These are phyloP conservation scores for Didymella glomerata DNA, from an alignment of 2,329 filamentous ascomycete species.

Conservation along the genomic window DNA sequence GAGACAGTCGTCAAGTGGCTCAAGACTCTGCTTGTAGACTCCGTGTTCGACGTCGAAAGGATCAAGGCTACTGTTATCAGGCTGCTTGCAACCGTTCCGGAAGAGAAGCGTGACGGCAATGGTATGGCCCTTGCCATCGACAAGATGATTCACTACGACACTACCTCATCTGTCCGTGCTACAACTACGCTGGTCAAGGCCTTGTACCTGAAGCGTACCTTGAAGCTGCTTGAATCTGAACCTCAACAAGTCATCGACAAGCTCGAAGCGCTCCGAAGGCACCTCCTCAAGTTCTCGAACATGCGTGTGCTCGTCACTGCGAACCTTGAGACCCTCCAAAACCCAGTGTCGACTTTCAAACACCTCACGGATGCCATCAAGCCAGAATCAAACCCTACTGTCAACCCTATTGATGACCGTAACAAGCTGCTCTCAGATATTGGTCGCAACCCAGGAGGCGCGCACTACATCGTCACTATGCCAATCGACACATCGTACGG, in stretches of 20 bases:
- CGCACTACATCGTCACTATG: conserved; percentile 86
- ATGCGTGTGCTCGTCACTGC: conserved; percentile 85
- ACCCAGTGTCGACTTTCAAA: conserved; percentile 84
- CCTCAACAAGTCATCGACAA: conserved; percentile 77
- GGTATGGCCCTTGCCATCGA: conserved; percentile 70
- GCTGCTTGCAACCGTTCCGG: conserved; percentile 88
- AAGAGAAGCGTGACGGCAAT: conserved; percentile 86
- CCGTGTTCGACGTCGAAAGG: conserved; percentile 79
- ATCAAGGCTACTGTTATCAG: conserved; percentile 74
- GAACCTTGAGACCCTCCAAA: conserved; percentile 75
- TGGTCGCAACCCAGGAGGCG: conserved; percentile 76
- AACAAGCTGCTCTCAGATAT: conserved; percentile 76
- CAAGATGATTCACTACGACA: conserved; percentile 81
- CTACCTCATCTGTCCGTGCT: conserved; percentile 77
- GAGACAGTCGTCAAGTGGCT: conserved; percentile 82
- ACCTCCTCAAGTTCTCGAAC: conserved; percentile 84
- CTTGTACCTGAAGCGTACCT: conserved; percentile 84
- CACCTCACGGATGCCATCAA: conserved; percentile 60
- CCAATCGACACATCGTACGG: conserved; percentile 92
- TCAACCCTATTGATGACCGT: conserved; percentile 75
- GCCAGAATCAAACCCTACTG: conserved; percentile 59
- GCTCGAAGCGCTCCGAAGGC: conserved; percentile 77
- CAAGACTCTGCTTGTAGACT: conserved; percentile 84
- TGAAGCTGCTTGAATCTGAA: conserved; percentile 79
- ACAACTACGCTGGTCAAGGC: conserved; percentile 85